These are phyloP conservation scores for Aspergillus ruber DNA, from an alignment of 2,329 filamentous ascomycete genomes.

Conservation along the genomic window DNA sequence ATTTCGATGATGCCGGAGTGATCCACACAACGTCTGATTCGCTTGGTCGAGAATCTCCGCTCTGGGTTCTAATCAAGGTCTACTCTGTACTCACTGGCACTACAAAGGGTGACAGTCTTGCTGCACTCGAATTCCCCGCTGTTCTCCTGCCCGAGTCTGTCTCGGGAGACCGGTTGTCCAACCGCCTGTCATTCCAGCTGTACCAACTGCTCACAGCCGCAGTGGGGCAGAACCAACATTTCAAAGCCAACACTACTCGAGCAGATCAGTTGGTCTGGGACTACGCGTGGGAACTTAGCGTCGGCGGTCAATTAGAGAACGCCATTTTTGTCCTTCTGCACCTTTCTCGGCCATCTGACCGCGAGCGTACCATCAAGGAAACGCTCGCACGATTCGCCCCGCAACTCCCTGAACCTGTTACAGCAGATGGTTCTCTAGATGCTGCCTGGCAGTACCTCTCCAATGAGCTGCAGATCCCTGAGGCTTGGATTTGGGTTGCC, in stretches of 20 bases:
- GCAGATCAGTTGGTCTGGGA: constrained; percentile 61
- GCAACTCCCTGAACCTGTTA: constrained; percentile 54
- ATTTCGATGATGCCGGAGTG: constrained; percentile 52
- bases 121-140: constrained; percentile 52
- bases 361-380: constrained; percentile 63
- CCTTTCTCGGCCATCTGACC: constrained; percentile 57
- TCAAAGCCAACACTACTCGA: constrained; percentile 52
- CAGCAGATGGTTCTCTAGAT: constrained; percentile 35
- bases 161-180: constrained; percentile 66
- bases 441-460: constrained; percentile 55
- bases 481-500: constrained; percentile 77
- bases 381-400: constrained; percentile 67
- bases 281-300: constrained; percentile 48
- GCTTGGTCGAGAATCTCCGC: constrained; percentile 59
- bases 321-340: constrained; percentile 73
- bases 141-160: constrained; percentile 71
- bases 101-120: constrained; percentile 26
- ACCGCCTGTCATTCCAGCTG: constrained; percentile 78
- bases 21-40: constrained; percentile 57
- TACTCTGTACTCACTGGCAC: constrained; percentile 51
- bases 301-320: constrained; percentile 60
- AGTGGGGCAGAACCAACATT: constrained; percentile 42
- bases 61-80: constrained; percentile 81
- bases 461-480: constrained; percentile 63
- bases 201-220: constrained; percentile 56